A percentile compares a stretch with the other conserved stretches of the same genome.
phyloP scores from a whole-genome alignment of 1,284 basidiomycete species.

The Sporisorium reilianum region DNA sequence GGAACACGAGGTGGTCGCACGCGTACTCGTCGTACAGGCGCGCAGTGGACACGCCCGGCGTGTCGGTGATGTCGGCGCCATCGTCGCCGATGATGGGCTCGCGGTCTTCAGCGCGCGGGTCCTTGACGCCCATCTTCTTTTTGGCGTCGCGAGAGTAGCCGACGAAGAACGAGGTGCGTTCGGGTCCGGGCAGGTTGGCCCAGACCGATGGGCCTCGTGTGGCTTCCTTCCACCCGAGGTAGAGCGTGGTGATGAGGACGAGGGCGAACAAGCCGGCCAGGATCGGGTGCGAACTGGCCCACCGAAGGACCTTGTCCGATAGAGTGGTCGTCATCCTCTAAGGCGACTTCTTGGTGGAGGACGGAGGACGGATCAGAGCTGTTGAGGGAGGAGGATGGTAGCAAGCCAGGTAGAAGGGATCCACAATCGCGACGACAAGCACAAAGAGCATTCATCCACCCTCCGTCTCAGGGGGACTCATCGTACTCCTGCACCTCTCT shows the following conservation, averaged over 20 bases:
- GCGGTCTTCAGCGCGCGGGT: slow-evolving; percentile 19
- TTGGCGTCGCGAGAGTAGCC: slow-evolving; percentile 32
- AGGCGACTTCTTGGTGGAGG: not conserved
- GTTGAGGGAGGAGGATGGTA: not conserved
- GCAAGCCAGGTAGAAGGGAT: not conserved
- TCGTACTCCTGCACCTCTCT: no score
- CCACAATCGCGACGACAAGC: not conserved
- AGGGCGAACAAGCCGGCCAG: slow-evolving; percentile 9
- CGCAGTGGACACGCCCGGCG: slow-evolving; percentile 33
- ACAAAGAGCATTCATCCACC: not conserved
- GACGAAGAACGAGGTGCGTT: slow-evolving; percentile 29
- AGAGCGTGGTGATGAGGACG: slow-evolving; percentile 9
- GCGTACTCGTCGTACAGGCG: slow-evolving; percentile 33
- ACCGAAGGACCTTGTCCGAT: slow-evolving; percentile 25
- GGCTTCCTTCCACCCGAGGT: slow-evolving; percentile 24
- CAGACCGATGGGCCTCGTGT: slow-evolving; percentile 32
- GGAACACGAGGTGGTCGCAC: slow-evolving; percentile 39
- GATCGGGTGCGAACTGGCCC: slow-evolving; percentile 25
- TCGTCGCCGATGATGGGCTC: slow-evolving; percentile 40
- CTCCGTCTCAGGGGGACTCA: no score
- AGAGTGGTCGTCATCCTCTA: slow-evolving; percentile 30
- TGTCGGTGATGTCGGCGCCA: slow-evolving; percentile 21
- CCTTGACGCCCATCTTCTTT: slow-evolving; percentile 42
- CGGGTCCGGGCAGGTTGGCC: slow-evolving; percentile 37
- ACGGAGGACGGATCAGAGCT: not conserved